Conservation (phyloP, 2,329 filamentous ascomycete species). For the Teratosphaeria nubilosa region DNA sequence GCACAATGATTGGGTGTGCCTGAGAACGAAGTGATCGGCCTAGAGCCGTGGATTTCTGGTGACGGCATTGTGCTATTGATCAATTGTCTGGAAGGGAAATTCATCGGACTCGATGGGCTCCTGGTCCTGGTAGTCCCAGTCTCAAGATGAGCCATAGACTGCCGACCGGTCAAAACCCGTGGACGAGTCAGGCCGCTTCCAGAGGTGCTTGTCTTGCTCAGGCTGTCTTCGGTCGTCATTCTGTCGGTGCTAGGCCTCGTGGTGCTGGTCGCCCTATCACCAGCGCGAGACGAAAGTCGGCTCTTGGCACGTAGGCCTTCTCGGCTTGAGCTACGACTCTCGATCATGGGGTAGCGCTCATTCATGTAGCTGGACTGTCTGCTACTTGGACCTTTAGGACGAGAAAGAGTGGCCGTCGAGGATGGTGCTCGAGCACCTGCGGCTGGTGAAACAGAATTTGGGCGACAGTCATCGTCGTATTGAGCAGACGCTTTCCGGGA, state of each 20-base stretch:
- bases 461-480: background rate
- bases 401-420: constrained; percentile 1
- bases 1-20: constrained; percentile 1
- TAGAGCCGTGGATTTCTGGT: background rate
- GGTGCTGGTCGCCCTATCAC: background rate
- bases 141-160: constrained; percentile 6
- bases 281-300: background rate
- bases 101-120: background rate
- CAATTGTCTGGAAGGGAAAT: background rate
- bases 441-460: constrained; percentile 2
- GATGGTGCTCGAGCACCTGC: background rate
- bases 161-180: constrained; percentile 3
- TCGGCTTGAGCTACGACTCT: constrained; percentile 21
- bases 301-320: constrained; percentile 5
- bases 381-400: constrained; percentile 7
- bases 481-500: background rate
- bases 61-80: constrained; percentile 2
- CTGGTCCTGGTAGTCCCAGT: background rate
- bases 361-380: constrained; percentile 31
- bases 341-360: constrained; percentile 34
- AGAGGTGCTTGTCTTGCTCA: background rate
- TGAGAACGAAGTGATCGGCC: background rate
- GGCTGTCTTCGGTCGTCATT: background rate
- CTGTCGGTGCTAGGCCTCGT: background rate
- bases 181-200: background rate